Percentiles rank a stretch among this genome's conserved stretches.
Conservation (phyloP, 129 eudicot genomes). For the Solidago caesia region DNA sequence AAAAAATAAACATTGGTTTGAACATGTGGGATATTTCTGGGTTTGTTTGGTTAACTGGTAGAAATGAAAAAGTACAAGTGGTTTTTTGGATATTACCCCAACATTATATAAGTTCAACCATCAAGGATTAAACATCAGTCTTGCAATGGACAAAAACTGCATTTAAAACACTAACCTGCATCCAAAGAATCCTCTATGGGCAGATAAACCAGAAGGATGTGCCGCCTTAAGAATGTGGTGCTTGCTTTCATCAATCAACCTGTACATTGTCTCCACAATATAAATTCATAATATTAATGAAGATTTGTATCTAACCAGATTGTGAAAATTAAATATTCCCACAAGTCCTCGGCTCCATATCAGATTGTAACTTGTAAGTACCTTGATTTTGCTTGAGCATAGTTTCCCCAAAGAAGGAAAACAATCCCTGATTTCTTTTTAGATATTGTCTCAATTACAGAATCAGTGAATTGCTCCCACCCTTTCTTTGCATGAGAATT, state of each 20-base stretch:
- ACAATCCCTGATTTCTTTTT: slow-evolving; percentile 77
- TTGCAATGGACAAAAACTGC: neutral
- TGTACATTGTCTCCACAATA: slow-evolving; percentile 34
- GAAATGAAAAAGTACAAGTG: too few relatives aligned
- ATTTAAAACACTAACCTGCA: slow-evolving; percentile 58
- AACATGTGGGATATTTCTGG: too few relatives aligned
- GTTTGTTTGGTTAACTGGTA: too few relatives aligned
- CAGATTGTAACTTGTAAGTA: slow-evolving; percentile 19
- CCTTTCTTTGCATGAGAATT: slow-evolving; percentile 97
- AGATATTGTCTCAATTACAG: slow-evolving; percentile 77
- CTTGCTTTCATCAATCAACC: slow-evolving; percentile 84
- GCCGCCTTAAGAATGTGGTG: slow-evolving; percentile 93
- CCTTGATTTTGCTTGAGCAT: slow-evolving; percentile 92
- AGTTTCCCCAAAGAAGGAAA: slow-evolving; percentile 98
- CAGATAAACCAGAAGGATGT: slow-evolving; percentile 98
- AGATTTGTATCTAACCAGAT: slow-evolving; percentile 5
- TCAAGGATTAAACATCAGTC: neutral
- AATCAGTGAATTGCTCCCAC: slow-evolving; percentile 96
- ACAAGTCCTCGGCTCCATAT: neutral
- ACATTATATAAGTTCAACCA: neutral
- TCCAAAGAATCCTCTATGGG: slow-evolving; percentile 93
- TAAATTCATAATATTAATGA: neutral
- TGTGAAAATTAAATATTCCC: neutral
- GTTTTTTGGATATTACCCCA: too few relatives aligned
- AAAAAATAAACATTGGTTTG: too few relatives aligned